These are phyloP conservation scores for Phlebiopsis flavidoalba DNA, from an alignment of 768 basidiomycete species.

Conservation along the genomic window DNA sequence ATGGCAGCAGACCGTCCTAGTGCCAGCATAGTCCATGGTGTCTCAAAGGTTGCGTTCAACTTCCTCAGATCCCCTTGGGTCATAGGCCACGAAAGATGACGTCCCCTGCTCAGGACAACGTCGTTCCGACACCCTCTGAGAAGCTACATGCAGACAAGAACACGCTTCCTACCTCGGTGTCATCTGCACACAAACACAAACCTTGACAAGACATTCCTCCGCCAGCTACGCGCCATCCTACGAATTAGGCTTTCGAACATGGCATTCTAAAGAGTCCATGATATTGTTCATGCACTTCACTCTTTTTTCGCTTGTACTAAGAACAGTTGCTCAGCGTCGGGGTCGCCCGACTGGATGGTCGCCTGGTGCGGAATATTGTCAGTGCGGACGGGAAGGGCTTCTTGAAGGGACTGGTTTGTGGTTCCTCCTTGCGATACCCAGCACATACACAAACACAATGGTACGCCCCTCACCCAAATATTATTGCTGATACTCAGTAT, in stretches of 20 bases:
- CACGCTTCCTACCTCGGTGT: constrained; percentile 59
- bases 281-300: constrained; percentile 82
- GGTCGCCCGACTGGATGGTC: constrained; percentile 85
- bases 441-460: constrained; percentile 95
- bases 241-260: constrained; percentile 66
- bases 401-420: constrained; percentile 70
- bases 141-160: constrained; percentile 48
- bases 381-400: constrained; percentile 85
- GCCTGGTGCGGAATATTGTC: constrained; percentile 84
- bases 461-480: constrained; percentile 30
- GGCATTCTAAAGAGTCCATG: constrained; percentile 62
- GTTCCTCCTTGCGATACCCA: constrained; percentile 89
- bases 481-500: not conserved
- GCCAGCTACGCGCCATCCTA: constrained; percentile 70
- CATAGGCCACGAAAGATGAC: too few relatives aligned
- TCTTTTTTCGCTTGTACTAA: constrained; percentile 78
- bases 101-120: constrained; percentile 41
- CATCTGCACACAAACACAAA: constrained; percentile 50
- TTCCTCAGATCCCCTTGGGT: too few relatives aligned
- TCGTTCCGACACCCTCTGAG: constrained; percentile 43
- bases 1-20: constrained; percentile 59
- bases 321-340: constrained; percentile 86
- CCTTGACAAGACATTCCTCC: constrained; percentile 63
- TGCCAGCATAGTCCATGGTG: constrained; percentile 57
- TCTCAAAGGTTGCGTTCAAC: constrained; percentile 51